Evolutionary conservation across 2,329 filamentous ascomycete species (phyloP), one percentile per base, ranked within the genome.

Genomic region (Aspergillus fructus): DNA sequence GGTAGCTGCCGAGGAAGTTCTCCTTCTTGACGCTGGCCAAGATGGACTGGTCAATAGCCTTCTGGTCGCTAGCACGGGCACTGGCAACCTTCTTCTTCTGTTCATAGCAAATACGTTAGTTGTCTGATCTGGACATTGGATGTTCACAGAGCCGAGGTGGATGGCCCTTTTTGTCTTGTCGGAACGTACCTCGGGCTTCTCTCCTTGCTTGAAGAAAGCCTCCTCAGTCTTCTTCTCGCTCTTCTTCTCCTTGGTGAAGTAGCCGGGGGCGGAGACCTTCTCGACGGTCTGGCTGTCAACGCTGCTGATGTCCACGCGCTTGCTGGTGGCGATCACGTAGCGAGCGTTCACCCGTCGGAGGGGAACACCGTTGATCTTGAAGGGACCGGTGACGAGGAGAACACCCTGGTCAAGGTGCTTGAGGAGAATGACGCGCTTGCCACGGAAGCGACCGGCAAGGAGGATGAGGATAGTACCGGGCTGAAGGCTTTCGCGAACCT

Each of bases 361-460:
- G 71, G 94, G 94, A 68, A 99, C 94, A 81, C 94, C 94, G 85
- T 99, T 99, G 84, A 99, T 89, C 89, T 97, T 99, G 90, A 97
- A 99, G 78, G 94, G 94, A 74, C 94, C 94, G 78, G 94, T 99
- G 75, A 99, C 92, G 79, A 99, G 91, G 80, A 99, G 92, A 69
- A 97, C 91, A 83, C 94, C 94, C 85, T 97, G 91, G 77, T 91
- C 85, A 76, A 99, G 93, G 81, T 89, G 87, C 89, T 97, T 97
- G 80, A 99, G 90, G 83, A 97, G 92, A 76, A 99, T 86, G 76
- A 99, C 94, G 79, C 94, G 94, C 92, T 99, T 99, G 86, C 94
- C 94, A 75, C 94, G 93, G 91, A 97, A 99, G 77, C 94, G 94
- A 76, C 94, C 94, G 80, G 94, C 94, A 78, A 99, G 92, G 79